Conservation (phyloP, 768 basidiomycete genomes). For the Sistotremastrum suecicum region DNA sequence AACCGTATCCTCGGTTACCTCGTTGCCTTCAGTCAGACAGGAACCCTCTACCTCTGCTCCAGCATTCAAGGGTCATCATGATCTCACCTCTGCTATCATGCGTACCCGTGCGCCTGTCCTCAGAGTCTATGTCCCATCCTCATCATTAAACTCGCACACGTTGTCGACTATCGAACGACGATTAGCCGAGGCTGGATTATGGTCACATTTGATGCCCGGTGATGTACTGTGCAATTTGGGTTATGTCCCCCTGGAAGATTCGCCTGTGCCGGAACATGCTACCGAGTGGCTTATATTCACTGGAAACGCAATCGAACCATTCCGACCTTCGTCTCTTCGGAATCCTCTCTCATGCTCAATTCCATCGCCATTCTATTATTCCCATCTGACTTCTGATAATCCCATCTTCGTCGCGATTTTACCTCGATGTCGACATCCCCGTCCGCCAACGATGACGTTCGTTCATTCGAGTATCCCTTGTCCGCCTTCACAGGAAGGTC, state of each 20-base stretch:
- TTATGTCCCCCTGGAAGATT: slow-evolving; percentile 38
- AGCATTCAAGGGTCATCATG: slow-evolving; percentile 31
- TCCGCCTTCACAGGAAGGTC: slow-evolving; percentile 45
- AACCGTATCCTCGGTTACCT: neutral
- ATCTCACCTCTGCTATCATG: slow-evolving; percentile 43
- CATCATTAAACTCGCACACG: slow-evolving; percentile 28
- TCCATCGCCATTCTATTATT: slow-evolving; percentile 66
- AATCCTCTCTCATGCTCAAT: slow-evolving; percentile 37
- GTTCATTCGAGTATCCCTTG: slow-evolving; percentile 37
- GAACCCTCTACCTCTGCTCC: neutral
- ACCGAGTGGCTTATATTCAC: slow-evolving; percentile 60
- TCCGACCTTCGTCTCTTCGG: slow-evolving; percentile 37
- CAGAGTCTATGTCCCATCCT: slow-evolving; percentile 63
- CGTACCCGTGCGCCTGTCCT: slow-evolving; percentile 57
- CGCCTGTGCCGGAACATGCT: slow-evolving; percentile 12
- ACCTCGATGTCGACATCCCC: slow-evolving; percentile 29
- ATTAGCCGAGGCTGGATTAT: slow-evolving; percentile 50
- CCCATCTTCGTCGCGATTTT: slow-evolving; percentile 17
- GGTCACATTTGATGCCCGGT: slow-evolving; percentile 62
- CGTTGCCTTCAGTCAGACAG: no score
- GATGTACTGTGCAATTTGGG: slow-evolving; percentile 75
- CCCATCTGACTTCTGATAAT: slow-evolving; percentile 25
- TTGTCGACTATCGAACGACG: slow-evolving; percentile 53
- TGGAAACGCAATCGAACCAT: slow-evolving; percentile 46
- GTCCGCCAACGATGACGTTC: slow-evolving; percentile 11